Percentiles rank a stretch among this genome's conserved stretches.
Conservation (phyloP, 305 asterid genomes). For the Fraxinus paxiana region DNA sequence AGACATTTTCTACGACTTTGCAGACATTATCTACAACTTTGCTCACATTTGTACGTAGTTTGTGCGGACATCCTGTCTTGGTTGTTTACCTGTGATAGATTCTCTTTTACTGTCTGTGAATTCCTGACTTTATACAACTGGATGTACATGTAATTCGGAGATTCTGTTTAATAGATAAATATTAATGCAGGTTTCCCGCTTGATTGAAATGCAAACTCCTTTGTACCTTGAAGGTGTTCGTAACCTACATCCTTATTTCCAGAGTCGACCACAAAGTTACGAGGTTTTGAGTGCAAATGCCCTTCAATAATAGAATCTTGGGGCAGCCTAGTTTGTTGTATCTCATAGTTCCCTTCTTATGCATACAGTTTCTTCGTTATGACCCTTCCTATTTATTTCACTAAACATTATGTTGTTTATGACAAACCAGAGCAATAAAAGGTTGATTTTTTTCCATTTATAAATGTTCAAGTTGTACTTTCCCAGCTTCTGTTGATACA, state of each 20-base stretch:
- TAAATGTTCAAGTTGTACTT: not conserved
- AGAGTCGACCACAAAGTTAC: constrained; percentile 19
- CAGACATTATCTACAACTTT: not conserved
- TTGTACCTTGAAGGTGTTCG: constrained; percentile 66
- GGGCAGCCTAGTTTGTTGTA: not conserved
- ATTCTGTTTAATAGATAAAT: not conserved
- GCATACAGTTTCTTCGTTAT: not conserved
- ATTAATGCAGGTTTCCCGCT: constrained; percentile 66
- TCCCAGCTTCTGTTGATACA: not conserved
- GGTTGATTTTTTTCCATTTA: not conserved
- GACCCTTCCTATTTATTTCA: not conserved
- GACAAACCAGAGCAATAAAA: not conserved
- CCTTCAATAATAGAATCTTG: not conserved
- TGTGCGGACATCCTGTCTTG: not conserved
- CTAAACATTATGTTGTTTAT: not conserved
- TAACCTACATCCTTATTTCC: constrained; percentile 68
- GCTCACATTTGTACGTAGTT: not conserved
- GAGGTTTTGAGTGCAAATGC: not conserved
- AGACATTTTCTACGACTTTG: not conserved
- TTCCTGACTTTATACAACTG: not conserved
- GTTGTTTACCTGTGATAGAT: not conserved
- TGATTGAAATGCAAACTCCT: constrained; percentile 88
- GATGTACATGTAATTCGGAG: not conserved
- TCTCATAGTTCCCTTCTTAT: not conserved
- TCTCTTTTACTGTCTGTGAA: not conserved